These are phyloP conservation scores for Cercospora janseana DNA, from an alignment of 2,329 filamentous ascomycete species.

Conservation along the genomic window DNA sequence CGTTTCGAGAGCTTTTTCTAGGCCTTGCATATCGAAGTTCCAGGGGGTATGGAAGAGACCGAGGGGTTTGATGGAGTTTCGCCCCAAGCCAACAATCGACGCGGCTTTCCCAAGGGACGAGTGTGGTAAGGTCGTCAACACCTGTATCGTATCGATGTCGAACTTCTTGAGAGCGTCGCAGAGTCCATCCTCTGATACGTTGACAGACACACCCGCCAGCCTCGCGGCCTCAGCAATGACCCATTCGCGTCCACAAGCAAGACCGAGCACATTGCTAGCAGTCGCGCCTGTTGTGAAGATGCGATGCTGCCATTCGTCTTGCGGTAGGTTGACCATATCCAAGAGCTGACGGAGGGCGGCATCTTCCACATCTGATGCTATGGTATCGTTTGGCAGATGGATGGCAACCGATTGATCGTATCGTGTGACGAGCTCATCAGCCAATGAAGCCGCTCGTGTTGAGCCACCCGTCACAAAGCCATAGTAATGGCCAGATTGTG, in stretches of 20 bases:
- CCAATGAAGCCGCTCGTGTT: slow-evolving; percentile 74
- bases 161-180: slow-evolving; percentile 63
- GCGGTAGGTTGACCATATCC: slow-evolving; percentile 62
- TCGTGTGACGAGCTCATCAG: slow-evolving; percentile 77
- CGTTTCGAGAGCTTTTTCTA: slow-evolving; percentile 61
- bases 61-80: slow-evolving; percentile 64
- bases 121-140: slow-evolving; percentile 79
- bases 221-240: slow-evolving; percentile 52
- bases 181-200: slow-evolving; percentile 69
- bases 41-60: slow-evolving; percentile 58
- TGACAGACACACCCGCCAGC: slow-evolving; percentile 33
- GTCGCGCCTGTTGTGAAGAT: slow-evolving; percentile 78
- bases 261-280: slow-evolving; percentile 62
- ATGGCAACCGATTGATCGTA: slow-evolving; percentile 83
- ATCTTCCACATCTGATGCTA: slow-evolving; percentile 74
- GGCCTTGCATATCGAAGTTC: slow-evolving; percentile 63
- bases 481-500: slow-evolving; percentile 69
- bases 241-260: slow-evolving; percentile 70
- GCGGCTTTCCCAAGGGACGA: slow-evolving; percentile 83
- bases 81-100: slow-evolving; percentile 74
- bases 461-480: slow-evolving; percentile 84
- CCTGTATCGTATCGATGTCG: slow-evolving; percentile 65
- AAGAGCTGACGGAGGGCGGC: slow-evolving; percentile 67
- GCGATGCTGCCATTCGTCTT: slow-evolving; percentile 63
- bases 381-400: slow-evolving; percentile 72